Conservation (phyloP, 495 filamentous ascomycete species). For the Echria macrotheca region DNA sequence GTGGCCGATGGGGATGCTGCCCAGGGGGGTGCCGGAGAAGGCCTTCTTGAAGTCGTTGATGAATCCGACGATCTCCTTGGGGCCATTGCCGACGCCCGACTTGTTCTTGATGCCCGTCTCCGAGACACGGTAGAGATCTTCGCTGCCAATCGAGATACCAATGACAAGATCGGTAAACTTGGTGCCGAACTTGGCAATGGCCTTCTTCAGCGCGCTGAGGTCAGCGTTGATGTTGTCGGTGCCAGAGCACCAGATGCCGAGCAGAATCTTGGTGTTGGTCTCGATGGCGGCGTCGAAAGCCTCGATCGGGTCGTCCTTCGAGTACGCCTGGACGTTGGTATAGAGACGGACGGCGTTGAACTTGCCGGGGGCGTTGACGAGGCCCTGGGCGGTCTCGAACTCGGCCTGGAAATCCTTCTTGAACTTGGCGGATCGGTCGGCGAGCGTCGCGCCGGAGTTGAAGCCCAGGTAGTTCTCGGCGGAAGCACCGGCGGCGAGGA, state of each 20-base stretch:
- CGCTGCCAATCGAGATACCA: slow-evolving; percentile 47
- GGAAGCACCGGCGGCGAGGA: slow-evolving; percentile 28
- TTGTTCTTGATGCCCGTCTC: slow-evolving; percentile 39
- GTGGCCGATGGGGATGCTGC: slow-evolving; percentile 43
- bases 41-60: slow-evolving; percentile 44
- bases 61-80: slow-evolving; percentile 38
- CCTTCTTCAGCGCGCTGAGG: slow-evolving; percentile 41
- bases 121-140: slow-evolving; percentile 50
- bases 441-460: slow-evolving; percentile 43
- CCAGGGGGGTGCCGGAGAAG: slow-evolving; percentile 26
- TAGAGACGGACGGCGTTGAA: slow-evolving; percentile 47
- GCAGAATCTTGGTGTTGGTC: slow-evolving; percentile 44
- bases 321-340: slow-evolving; percentile 51
- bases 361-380: slow-evolving; percentile 36
- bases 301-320: slow-evolving; percentile 38
- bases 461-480: slow-evolving; percentile 42
- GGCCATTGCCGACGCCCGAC: slow-evolving; percentile 37
- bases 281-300: slow-evolving; percentile 51
- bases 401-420: slow-evolving; percentile 40
- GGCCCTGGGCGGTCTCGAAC: slow-evolving; percentile 41
- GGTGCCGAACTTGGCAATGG: slow-evolving; percentile 38
- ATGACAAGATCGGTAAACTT: slow-evolving; percentile 43
- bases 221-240: slow-evolving; percentile 43
- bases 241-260: slow-evolving; percentile 50
- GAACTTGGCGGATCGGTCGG: slow-evolving; percentile 44